Evolutionary conservation across 305 asterid species (phyloP).

Genomic region (Solanum chacoense): DNA sequence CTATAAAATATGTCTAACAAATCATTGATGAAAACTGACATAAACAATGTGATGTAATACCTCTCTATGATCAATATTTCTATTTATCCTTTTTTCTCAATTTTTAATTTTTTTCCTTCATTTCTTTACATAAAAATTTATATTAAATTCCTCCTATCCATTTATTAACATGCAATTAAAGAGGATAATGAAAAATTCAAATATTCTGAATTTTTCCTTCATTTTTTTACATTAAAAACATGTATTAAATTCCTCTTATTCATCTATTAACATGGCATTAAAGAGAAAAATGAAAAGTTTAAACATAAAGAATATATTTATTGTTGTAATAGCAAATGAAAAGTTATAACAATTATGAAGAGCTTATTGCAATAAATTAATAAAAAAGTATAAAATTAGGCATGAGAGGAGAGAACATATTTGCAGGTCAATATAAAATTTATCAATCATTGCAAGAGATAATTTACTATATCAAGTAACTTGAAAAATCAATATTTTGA

Average conservation of each 20-base stretch:
- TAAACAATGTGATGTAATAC: not conserved
- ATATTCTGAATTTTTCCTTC: not conserved
- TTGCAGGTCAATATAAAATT: not conserved
- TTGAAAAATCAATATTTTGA: not conserved
- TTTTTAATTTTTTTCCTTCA: not conserved
- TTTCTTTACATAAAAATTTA: not conserved
- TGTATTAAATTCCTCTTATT: too few relatives aligned
- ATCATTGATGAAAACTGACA: too few relatives aligned
- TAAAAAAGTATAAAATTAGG: not conserved
- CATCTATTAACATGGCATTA: not conserved
- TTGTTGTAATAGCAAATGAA: not conserved
- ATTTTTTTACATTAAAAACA: not conserved
- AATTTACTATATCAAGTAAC: not conserved
- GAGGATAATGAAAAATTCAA: not conserved
- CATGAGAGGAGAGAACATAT: not conserved
- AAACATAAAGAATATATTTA: not conserved
- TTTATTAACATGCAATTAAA: not conserved
- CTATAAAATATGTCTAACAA: too few relatives aligned
- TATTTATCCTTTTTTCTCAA: too few relatives aligned
- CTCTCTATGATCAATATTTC: not conserved
- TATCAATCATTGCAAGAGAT: not conserved
- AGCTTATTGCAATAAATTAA: not conserved
- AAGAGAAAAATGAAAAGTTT: not conserved
- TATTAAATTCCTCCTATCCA: not conserved
- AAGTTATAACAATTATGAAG: not conserved